A percentile compares a stretch with the other conserved stretches of the same genome.
Evolutionary conservation across 2,329 filamentous ascomycete species (phyloP).

Genomic region (Alternaria sp.): DNA sequence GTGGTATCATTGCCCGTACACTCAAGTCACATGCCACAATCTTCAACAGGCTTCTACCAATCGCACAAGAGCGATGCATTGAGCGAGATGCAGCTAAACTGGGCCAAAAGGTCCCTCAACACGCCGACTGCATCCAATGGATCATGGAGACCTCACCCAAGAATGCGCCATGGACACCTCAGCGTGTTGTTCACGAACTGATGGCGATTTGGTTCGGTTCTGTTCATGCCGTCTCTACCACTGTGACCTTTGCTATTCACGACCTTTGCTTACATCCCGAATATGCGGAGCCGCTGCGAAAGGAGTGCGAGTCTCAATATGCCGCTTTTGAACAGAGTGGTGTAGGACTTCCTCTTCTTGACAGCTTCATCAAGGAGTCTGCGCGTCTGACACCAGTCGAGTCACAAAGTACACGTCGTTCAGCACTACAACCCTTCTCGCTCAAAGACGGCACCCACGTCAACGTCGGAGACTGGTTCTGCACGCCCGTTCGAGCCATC

Average conservation of each 20-base stretch:
- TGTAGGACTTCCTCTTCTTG: constrained; percentile 27
- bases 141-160: constrained; percentile 43
- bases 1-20: constrained; percentile 20
- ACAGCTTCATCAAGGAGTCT: constrained; percentile 34
- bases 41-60: constrained; percentile 23
- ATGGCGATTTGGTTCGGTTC: constrained; percentile 51
- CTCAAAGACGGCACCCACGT: constrained; percentile 26
- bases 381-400: constrained; percentile 28
- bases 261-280: constrained; percentile 28
- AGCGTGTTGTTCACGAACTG: constrained; percentile 39
- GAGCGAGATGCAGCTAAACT: constrained; percentile 21
- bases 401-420: constrained; percentile 25
- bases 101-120: constrained; percentile 20
- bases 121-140: constrained; percentile 45
- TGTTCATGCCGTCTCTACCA: constrained; percentile 37
- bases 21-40: constrained; percentile 24
- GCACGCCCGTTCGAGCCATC: constrained; percentile 27
- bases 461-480: constrained; percentile 27
- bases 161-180: constrained; percentile 34
- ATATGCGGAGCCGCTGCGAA: constrained; percentile 25
- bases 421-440: constrained; percentile 22
- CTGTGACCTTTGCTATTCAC: constrained; percentile 25
- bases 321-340: constrained; percentile 22
- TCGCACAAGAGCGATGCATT: constrained; percentile 23
- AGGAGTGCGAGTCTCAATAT: constrained; percentile 23